phyloP scores from a whole-genome alignment of 73 alveolate species.

The Vitrella brassicaformis region DNA sequence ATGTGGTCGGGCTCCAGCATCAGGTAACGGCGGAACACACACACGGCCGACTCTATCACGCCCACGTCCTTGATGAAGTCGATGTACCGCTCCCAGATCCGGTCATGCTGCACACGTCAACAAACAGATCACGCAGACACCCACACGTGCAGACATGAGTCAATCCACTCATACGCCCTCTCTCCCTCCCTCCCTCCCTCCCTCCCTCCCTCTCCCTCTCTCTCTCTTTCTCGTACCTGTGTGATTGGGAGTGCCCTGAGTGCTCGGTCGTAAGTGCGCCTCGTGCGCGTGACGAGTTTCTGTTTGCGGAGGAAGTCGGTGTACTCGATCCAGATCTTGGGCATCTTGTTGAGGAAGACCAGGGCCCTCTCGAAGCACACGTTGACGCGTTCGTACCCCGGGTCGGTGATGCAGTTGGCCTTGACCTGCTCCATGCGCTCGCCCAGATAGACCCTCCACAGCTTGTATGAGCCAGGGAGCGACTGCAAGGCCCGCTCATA shows the following conservation, averaged over 20 bases:
- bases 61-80: constrained; percentile 58
- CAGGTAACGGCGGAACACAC: constrained; percentile 41
- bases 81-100: constrained; percentile 64
- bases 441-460: constrained; percentile 75
- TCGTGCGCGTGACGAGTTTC: constrained; percentile 53
- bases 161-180: too few species aligned
- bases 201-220: too few species aligned
- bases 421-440: constrained; percentile 51
- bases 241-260: constrained; percentile 70
- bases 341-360: constrained; percentile 80
- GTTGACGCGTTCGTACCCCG: constrained; percentile 53
- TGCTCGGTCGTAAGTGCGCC: constrained; percentile 64
- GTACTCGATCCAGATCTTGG: constrained; percentile 82
- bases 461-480: constrained; percentile 82
- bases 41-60: constrained; percentile 1
- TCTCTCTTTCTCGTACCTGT: too few species aligned
- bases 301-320: constrained; percentile 61
- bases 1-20: constrained; percentile 59
- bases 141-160: too few species aligned
- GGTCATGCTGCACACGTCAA: too few species aligned
- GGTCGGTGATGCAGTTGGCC: constrained; percentile 15
- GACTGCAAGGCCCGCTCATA: constrained; percentile 71
- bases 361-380: constrained; percentile 70
- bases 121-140: too few species aligned
- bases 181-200: too few species aligned